phyloP scores from a whole-genome alignment of 305 asterid species.

The Fraxinus ornus region DNA sequence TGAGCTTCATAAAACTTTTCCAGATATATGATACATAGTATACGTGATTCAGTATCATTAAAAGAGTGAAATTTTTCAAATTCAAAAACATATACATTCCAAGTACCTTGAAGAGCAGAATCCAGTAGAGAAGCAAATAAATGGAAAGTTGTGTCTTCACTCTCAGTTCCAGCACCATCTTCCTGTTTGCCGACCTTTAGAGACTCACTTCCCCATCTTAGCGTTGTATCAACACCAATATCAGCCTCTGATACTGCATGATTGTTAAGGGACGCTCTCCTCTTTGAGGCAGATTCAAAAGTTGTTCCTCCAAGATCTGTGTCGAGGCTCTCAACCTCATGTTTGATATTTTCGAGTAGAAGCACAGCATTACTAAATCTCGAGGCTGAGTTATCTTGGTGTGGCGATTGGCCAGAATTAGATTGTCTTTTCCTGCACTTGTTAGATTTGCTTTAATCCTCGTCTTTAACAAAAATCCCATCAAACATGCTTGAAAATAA shows the following conservation, averaged over 20 bases:
- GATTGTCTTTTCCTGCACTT: constrained; percentile 68
- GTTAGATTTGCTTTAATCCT: constrained; percentile 18
- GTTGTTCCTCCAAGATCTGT: constrained; percentile 47
- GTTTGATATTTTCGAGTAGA: constrained; percentile 75
- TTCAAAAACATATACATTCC: constrained; percentile 6
- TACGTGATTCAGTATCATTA: not conserved
- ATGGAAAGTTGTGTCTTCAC: constrained; percentile 61
- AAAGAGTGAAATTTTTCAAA: not conserved
- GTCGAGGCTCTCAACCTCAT: constrained; percentile 66
- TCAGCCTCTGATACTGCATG: constrained; percentile 44
- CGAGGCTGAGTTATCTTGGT: constrained; percentile 55
- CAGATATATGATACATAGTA: not conserved
- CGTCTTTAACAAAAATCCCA: not conserved
- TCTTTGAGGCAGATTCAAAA: constrained; percentile 46
- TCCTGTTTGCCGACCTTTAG: constrained; percentile 76
- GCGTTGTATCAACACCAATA: constrained; percentile 31
- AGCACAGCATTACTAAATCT: constrained; percentile 83
- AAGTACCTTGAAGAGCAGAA: constrained; percentile 85
- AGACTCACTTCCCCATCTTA: constrained; percentile 60
- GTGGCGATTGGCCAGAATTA: constrained; percentile 66
- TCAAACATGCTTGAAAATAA: not conserved
- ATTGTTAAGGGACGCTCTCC: constrained; percentile 47
- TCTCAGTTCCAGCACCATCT: constrained; percentile 52
- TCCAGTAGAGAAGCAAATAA: constrained; percentile 88
- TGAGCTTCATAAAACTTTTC: constrained; percentile 3